A percentile compares a stretch with the other conserved stretches of the same genome.
phyloP scores from a whole-genome alignment of 352 stramenopile genomes.

The Globisporangium radiosum region DNA sequence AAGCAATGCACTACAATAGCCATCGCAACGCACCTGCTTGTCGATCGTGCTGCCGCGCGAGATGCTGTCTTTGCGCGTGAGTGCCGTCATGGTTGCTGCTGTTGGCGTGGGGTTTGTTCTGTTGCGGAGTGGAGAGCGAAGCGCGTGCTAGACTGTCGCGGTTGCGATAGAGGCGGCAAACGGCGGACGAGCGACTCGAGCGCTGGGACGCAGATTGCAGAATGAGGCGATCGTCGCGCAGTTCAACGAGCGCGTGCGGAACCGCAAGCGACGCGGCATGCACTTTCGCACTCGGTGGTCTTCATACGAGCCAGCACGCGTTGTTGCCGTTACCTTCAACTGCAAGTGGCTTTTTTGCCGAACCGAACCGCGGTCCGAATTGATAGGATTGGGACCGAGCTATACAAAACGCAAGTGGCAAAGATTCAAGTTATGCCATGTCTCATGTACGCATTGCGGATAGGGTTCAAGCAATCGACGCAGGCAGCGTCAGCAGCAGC shows the following conservation, averaged over 20 bases:
- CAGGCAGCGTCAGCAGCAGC: no score
- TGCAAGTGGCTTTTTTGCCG: neutral
- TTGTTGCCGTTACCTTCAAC: neutral
- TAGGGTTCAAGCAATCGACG: no score
- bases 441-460: no score
- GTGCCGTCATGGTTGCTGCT: constrained; percentile 1
- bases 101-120: neutral
- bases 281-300: neutral
- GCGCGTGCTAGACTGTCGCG: neutral
- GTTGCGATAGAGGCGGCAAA: neutral
- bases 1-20: no score
- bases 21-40: neutral
- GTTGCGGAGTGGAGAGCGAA: neutral
- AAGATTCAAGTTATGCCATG: no score
- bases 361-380: neutral
- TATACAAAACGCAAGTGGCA: no score
- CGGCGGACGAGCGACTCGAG: neutral
- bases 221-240: constrained; percentile 5
- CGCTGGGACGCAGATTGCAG: constrained; percentile 7
- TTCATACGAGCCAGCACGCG: neutral
- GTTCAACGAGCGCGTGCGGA: no score
- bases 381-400: neutral
- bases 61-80: constrained; percentile 11
- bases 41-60: constrained; percentile 13
- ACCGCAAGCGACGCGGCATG: no score